Evolutionary conservation across 2,329 filamentous ascomycete genomes (phyloP).

Genomic region (Clonostachys chloroleuca): DNA sequence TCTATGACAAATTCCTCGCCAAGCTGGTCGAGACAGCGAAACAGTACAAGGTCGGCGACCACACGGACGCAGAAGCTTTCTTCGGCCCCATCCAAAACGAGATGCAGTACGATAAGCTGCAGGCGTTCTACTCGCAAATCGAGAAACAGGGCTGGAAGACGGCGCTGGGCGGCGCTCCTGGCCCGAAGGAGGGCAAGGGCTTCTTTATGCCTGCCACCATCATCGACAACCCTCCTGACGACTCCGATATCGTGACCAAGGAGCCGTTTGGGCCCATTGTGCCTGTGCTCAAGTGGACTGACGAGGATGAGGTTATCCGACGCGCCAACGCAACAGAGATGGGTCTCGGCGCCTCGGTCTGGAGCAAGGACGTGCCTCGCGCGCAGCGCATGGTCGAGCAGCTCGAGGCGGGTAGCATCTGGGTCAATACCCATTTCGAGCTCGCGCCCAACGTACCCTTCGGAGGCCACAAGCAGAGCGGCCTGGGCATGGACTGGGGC

Average conservation of each 20-base stretch:
- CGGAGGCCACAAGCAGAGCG: too few relatives aligned
- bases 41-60: background rate
- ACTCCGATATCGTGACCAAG: conserved; percentile 39
- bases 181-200: conserved; percentile 17
- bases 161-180: too few relatives aligned
- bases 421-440: conserved; percentile 40
- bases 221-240: conserved; percentile 50
- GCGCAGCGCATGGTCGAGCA: conserved; percentile 47
- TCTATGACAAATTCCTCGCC: conserved; percentile 48
- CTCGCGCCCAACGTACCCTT: too few relatives aligned
- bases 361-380: conserved; percentile 43
- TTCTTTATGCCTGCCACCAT: conserved; percentile 53
- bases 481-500: too few relatives aligned
- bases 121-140: conserved; percentile 36
- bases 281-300: conserved; percentile 55
- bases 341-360: conserved; percentile 54
- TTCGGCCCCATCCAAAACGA: conserved; percentile 58
- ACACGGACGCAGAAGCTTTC: conserved; percentile 11
- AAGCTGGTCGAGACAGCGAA: conserved; percentile 14
- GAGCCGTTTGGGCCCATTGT: conserved; percentile 53
- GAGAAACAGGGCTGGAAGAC: conserved; percentile 19
- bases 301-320: conserved; percentile 53
- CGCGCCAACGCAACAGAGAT: conserved; percentile 48
- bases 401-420: conserved; percentile 54
- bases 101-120: conserved; percentile 58